Base-by-base conservation (phyloP, 345 rosid genomes). In the Adansonia digitata region DNA sequence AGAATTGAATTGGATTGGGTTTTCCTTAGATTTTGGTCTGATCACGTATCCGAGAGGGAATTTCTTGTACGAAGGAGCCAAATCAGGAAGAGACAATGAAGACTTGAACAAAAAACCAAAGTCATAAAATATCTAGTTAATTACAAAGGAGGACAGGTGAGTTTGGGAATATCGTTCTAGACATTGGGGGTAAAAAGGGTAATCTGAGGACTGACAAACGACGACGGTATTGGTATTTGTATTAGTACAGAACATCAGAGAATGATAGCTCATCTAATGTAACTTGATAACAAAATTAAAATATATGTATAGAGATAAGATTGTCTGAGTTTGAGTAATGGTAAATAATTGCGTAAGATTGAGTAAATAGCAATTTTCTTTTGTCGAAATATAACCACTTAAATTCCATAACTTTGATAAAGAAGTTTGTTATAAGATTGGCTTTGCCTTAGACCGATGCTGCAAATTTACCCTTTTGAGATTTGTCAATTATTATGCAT, bases 1-100 rank as follows among this genome's bases (percentile, higher is more conserved):
- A 10, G 22, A 27, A 43, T 34, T 35, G 57, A 80, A 78, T 61
- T 59, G 34, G 67, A 64, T 11, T 52, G 75, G 79, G 79, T n/a
- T 62, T 1, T 26, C 7, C 34, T 34, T 11, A 13, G 79, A 80
- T 72, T 64, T 39, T 11, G 51, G 22, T 43, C 75, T 71, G 14
- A 39, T 62, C 49, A 60, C 31, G 76, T 10, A 35, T 5, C 14
- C 57, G 7, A 2, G 7, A 22, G 7, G 57, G 61, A 64, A 48
- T 62, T 75, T 45, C 14, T 24, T 45, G n/a, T 2, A 39, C 24
- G 43, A 51, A 11, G 72, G 29, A 56, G 53, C 69, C 37, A 57
- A 55, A 67, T 5, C 14, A 2, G 37, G 71, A 29, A 24, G 27
- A 26, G 18, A 8, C 5, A 5, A 67, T 6, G 53, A 45, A 14